Evolutionary conservation across 768 basidiomycete genomes (phyloP).

Genomic region (Trametes cinnabarina): DNA sequence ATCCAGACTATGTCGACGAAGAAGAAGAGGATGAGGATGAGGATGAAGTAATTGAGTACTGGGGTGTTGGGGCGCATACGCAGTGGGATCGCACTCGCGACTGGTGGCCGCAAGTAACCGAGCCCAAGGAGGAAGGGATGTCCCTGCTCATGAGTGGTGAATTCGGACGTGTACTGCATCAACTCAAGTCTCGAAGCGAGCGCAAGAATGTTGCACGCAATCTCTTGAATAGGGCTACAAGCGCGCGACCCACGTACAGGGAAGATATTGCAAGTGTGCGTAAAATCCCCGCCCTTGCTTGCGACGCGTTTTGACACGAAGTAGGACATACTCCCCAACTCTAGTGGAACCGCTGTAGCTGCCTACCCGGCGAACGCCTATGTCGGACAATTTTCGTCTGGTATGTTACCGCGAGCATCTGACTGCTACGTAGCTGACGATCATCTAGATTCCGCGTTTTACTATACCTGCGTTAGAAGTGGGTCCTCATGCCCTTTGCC

Average conservation of each 20-base stretch:
- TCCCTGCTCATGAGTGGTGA: constrained; percentile 73
- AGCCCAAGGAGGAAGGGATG: constrained; percentile 63
- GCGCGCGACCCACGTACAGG: constrained; percentile 32
- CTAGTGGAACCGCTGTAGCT: constrained; percentile 77
- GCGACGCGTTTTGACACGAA: not conserved
- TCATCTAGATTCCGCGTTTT: constrained; percentile 76
- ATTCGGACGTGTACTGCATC: constrained; percentile 65
- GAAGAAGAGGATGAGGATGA: constrained; percentile 36
- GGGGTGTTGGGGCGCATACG: not conserved
- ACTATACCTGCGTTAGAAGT: constrained; percentile 91
- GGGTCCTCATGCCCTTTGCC: constrained; percentile 12
- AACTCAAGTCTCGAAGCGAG: constrained; percentile 42
- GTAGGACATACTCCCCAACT: constrained; percentile 75
- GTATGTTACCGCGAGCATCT: constrained; percentile 32
- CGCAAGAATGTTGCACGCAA: constrained; percentile 48
- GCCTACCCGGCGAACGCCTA: constrained; percentile 74
- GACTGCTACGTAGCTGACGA: not conserved
- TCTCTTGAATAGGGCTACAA: constrained; percentile 40
- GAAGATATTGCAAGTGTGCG: constrained; percentile 60
- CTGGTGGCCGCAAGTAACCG: constrained; percentile 43
- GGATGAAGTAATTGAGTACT: constrained; percentile 28
- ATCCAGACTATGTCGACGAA: constrained; percentile 38
- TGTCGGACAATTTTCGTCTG: constrained; percentile 79
- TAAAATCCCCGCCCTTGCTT: constrained; percentile 7
- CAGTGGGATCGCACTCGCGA: constrained; percentile 22